phyloP scores from a whole-genome alignment of 257 asterid species.

The Solanum pennellii region DNA sequence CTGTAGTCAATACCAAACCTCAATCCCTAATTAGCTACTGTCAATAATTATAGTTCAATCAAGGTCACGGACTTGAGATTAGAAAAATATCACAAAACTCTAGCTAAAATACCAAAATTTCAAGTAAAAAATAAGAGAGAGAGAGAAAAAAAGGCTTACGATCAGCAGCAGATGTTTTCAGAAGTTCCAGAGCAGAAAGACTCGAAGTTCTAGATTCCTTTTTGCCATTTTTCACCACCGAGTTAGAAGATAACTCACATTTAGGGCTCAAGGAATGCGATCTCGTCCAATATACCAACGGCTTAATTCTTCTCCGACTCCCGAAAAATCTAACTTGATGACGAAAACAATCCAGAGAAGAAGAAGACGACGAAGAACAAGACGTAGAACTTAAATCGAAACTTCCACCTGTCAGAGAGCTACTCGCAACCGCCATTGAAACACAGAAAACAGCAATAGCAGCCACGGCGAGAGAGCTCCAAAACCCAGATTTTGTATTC shows the following conservation, averaged over 20 bases:
- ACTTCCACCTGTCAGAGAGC: not conserved
- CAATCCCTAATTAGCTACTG: too few relatives aligned
- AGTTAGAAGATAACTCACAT: constrained; percentile 28
- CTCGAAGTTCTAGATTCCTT: constrained; percentile 40
- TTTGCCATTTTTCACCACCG: not conserved
- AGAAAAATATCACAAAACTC: not conserved
- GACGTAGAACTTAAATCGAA: not conserved
- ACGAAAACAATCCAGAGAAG: constrained; percentile 20
- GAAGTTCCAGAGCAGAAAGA: constrained; percentile 63
- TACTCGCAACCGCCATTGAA: constrained; percentile 1
- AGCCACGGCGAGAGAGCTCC: constrained; percentile 5
- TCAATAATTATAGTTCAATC: not conserved
- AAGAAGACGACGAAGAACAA: constrained; percentile 1
- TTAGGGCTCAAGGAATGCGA: constrained; percentile 26
- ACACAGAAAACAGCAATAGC: not conserved
- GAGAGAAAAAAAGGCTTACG: constrained; percentile 27
- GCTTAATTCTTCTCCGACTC: constrained; percentile 14
- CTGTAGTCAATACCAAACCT: too few relatives aligned
- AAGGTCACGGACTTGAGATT: not conserved
- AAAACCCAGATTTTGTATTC: not conserved
- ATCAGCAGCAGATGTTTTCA: constrained; percentile 63
- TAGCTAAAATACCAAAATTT: not conserved
- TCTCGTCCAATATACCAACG: constrained; percentile 2
- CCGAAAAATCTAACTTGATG: constrained; percentile 6
- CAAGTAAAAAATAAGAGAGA: not conserved